Evolutionary conservation across 2,329 filamentous ascomycete species (phyloP), one percentile per base, ranked within the genome.

Genomic region (Arthroderma sp.): DNA sequence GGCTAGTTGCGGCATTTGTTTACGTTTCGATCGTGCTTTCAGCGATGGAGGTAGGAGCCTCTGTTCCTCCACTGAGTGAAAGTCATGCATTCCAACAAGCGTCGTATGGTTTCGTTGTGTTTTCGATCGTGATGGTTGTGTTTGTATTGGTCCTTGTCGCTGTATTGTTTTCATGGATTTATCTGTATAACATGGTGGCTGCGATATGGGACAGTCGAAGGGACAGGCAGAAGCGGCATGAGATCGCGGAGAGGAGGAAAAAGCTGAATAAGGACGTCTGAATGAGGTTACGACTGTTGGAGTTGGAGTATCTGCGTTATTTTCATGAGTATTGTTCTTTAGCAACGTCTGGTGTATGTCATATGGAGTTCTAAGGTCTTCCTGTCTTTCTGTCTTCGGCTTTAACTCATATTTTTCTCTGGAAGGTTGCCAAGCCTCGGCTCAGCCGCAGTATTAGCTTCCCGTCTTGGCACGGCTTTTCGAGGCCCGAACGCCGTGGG

Each of bases 21-120:
- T 73, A 68, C 49, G 51, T 72, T 15, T 63, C 61, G 34, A 50
- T 74, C 10, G 58, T 72, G 11, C 57, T 75, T 30, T 66, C 66
- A 2, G 70, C 70, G 0, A 70, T 74, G 66, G 71, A 74, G 54
- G 67, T 72, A 1, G 48, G 44, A 4, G 32, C 45, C 34, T 48
- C 40, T n/a, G 43, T 49, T 3, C 41, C 33, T 6, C 38, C 36
- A 5, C 36, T 50, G 28, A 29, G 36, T 37, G 39, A 45, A 3
- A 52, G 43, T 22, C 11, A n/a, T 8, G 33, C 40, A 4, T 50
- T 52, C 30, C 44, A 48, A 10, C 8, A 33, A 28, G 46, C 43
- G 10, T 48, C 46, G 8, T 48, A 48, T 39, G 48, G 46, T 9
- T 45, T 50, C 31, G 44, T 46, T 6, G 44, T 52, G 6, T 41